Percentiles rank a stretch among this genome's conserved stretches.
These are phyloP conservation scores for Tricholoma sp. DNA, from an alignment of 768 basidiomycete genomes.

Conservation along the genomic window DNA sequence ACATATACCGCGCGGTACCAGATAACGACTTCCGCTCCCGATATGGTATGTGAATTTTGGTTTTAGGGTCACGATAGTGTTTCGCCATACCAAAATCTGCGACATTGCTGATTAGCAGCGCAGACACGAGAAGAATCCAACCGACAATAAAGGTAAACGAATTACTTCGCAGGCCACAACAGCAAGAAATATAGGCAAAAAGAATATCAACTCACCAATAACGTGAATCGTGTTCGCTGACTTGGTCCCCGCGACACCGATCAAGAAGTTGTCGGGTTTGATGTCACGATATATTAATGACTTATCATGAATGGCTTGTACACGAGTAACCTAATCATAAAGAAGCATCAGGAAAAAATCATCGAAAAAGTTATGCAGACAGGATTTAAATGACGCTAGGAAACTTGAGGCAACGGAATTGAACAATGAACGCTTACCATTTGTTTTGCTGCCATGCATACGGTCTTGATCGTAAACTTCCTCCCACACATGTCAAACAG, in stretches of 20 bases:
- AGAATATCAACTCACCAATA: constrained; percentile 54
- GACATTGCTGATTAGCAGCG: constrained; percentile 4
- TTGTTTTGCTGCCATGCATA: constrained; percentile 98
- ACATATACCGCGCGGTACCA: constrained; percentile 98
- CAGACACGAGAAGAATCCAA: not conserved
- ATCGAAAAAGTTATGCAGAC: not conserved
- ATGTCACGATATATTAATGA: constrained; percentile 98
- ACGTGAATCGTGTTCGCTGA: constrained; percentile 84
- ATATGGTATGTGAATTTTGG: constrained; percentile 98
- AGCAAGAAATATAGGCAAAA: constrained; percentile 3
- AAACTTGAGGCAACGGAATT: not conserved
- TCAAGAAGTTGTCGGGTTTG: constrained; percentile 98
- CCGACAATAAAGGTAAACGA: not conserved
- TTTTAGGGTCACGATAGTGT: constrained; percentile 97
- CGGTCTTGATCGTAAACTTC: constrained; percentile 96
- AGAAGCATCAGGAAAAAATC: constrained; percentile 7
- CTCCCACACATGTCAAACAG: constrained; percentile 99
- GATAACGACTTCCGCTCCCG: constrained; percentile 95
- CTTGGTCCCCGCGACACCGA: constrained; percentile 90
- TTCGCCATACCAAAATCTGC: constrained; percentile 99
- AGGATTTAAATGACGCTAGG: constrained; percentile 1
- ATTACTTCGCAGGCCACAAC: not conserved
- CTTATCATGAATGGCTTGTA: constrained; percentile 97
- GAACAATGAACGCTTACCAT: constrained; percentile 61
- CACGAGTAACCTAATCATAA: constrained; percentile 75